A percentile compares a stretch with the other conserved stretches of the same genome.
Conservation (phyloP, 2,329 filamentous ascomycete species). For the Ophiosphaerella korrae region DNA sequence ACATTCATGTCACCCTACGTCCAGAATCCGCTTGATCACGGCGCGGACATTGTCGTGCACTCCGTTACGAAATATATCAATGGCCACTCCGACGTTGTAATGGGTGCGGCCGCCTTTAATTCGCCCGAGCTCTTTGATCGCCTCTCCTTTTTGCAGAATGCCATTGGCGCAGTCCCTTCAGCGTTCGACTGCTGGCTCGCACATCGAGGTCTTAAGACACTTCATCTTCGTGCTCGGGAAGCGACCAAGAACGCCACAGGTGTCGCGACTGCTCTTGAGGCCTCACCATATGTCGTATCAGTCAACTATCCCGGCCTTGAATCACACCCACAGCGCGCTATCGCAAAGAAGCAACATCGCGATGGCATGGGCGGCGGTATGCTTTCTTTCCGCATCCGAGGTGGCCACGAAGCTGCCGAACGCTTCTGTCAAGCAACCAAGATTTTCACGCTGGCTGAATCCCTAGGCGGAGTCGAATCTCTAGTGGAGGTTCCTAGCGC, state of each 20-base stretch:
- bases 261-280: slow-evolving; percentile 77
- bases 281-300: slow-evolving; percentile 78
- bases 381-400: slow-evolving; percentile 93
- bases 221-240: slow-evolving; percentile 89
- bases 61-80: slow-evolving; percentile 99
- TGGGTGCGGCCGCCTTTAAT: slow-evolving; percentile 97
- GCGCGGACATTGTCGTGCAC: slow-evolving; percentile 95
- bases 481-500: slow-evolving; percentile 89
- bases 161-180: slow-evolving; percentile 91
- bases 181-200: slow-evolving; percentile 98
- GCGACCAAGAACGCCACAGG: slow-evolving; percentile 79
- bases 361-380: slow-evolving; percentile 95
- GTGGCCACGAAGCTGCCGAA: slow-evolving; percentile 83
- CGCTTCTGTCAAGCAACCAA: slow-evolving; percentile 88
- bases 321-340: slow-evolving; percentile 83
- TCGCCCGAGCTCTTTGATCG: slow-evolving; percentile 76
- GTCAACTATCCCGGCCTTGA: slow-evolving; percentile 95
- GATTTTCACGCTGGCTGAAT: slow-evolving; percentile 93
- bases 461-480: slow-evolving; percentile 87
- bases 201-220: slow-evolving; percentile 93
- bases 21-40: slow-evolving; percentile 93
- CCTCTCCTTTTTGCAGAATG: slow-evolving; percentile 92
- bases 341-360: slow-evolving; percentile 90
- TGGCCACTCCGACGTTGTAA: slow-evolving; percentile 93
- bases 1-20: slow-evolving; percentile 97